Evolutionary conservation across 345 rosid species (phyloP).

Genomic region (Hirschfeldia incana): DNA sequence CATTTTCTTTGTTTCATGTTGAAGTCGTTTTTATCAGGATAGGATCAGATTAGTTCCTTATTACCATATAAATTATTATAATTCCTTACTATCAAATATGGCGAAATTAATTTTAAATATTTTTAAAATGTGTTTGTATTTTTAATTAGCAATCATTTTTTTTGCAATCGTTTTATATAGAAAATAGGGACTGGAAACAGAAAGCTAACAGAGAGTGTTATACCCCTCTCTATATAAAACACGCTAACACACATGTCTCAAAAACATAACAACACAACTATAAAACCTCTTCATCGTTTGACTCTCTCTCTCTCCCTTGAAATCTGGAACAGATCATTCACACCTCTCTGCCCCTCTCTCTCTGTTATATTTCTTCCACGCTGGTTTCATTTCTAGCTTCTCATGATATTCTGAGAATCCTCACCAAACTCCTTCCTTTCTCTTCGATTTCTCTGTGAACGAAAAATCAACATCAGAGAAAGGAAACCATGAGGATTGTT

Average conservation of each 20-base stretch:
- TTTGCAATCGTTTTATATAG: background rate
- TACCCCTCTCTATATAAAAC: background rate
- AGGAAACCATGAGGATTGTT: conserved; percentile 25
- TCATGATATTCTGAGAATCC: conserved; percentile 15
- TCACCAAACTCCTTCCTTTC: background rate
- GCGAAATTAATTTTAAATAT: background rate
- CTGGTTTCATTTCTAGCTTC: background rate
- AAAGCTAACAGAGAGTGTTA: conserved; percentile 1
- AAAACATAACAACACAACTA: conserved; percentile 22
- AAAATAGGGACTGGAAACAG: background rate
- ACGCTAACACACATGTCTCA: background rate
- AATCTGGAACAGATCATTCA: conserved; percentile 15
- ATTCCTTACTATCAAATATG: background rate
- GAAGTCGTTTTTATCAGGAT: background rate
- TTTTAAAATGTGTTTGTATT: background rate
- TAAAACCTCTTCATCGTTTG: conserved; percentile 36
- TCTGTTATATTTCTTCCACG: background rate
- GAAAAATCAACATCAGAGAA: conserved; percentile 16
- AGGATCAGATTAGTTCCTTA: background rate
- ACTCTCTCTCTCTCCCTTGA: conserved; percentile 11
- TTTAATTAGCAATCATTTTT: background rate
- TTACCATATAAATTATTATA: background rate
- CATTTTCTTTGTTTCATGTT: background rate
- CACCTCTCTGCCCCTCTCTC: background rate
- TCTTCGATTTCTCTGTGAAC: background rate